Evolutionary conservation across 345 rosid species (phyloP).

Genomic region (Physaria fendleri): DNA sequence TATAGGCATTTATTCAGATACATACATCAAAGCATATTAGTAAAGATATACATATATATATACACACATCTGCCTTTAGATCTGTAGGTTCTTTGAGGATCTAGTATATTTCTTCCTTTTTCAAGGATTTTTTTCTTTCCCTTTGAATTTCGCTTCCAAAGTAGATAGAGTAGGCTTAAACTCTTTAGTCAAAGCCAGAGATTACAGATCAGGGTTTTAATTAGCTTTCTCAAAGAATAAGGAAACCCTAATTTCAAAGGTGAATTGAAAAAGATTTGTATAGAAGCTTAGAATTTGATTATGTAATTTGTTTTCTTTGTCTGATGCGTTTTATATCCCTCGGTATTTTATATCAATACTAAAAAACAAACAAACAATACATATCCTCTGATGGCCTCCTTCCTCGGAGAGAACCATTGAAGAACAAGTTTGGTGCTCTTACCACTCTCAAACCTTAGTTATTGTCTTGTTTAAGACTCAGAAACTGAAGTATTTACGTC

Average conservation of each 20-base stretch:
- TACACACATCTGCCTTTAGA: slow-evolving; percentile 26
- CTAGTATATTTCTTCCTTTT: slow-evolving; percentile 30
- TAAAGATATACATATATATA: background rate
- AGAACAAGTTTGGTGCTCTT: no score
- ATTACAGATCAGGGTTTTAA: slow-evolving; percentile 25
- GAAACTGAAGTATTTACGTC: no score
- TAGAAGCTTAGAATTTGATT: slow-evolving; percentile 24
- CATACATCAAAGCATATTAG: background rate
- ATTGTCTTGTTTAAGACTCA: no score
- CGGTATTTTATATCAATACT: no score
- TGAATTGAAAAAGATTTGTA: slow-evolving; percentile 23
- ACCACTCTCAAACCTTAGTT: no score
- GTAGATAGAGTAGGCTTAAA: slow-evolving; percentile 29
- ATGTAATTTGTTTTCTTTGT: no score
- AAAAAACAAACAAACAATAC: slow-evolving; percentile 27
- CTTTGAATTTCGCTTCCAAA: slow-evolving; percentile 25
- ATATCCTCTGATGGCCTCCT: no score
- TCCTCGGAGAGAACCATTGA: no score
- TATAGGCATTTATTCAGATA: slow-evolving; percentile 5
- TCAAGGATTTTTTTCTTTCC: slow-evolving; percentile 27
- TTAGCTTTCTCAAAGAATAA: slow-evolving; percentile 13
- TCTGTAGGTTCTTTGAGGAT: slow-evolving; percentile 24
- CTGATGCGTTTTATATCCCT: no score
- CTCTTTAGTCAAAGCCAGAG: slow-evolving; percentile 27
- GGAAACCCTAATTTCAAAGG: slow-evolving; percentile 32